phyloP scores from a whole-genome alignment of 345 rosid species.

The Eucalyptus regnans region DNA sequence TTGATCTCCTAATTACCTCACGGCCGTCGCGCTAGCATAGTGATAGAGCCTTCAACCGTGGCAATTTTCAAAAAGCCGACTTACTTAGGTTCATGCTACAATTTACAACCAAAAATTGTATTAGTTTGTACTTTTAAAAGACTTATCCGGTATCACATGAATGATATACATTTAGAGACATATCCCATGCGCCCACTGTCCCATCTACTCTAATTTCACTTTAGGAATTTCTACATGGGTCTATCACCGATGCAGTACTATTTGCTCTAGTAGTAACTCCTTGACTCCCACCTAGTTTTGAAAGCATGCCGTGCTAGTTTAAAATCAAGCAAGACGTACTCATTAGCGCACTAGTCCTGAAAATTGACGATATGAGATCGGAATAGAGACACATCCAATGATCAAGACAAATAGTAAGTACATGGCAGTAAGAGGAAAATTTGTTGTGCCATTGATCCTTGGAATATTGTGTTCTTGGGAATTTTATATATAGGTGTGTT shows the following conservation, averaged over 20 bases:
- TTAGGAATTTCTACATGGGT: neutral
- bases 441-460: neutral
- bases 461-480: neutral
- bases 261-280: neutral
- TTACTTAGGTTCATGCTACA: neutral
- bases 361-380: neutral
- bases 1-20: neutral
- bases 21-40: neutral
- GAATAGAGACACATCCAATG: accelerated
- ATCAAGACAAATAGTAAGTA: too few relatives aligned
- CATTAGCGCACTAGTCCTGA: accelerated
- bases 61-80: neutral
- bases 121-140: neutral
- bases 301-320: neutral
- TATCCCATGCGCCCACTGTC: accelerated
- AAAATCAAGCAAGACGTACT: neutral
- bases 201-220: neutral
- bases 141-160: neutral
- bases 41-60: neutral
- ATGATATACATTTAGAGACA: neutral
- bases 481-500: accelerated
- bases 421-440: accelerated
- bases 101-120: accelerated
- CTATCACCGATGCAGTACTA: accelerated
- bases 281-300: neutral